These are phyloP conservation scores for Cercospora sp. DNA, from an alignment of 2,329 filamentous ascomycete species.

Conservation along the genomic window DNA sequence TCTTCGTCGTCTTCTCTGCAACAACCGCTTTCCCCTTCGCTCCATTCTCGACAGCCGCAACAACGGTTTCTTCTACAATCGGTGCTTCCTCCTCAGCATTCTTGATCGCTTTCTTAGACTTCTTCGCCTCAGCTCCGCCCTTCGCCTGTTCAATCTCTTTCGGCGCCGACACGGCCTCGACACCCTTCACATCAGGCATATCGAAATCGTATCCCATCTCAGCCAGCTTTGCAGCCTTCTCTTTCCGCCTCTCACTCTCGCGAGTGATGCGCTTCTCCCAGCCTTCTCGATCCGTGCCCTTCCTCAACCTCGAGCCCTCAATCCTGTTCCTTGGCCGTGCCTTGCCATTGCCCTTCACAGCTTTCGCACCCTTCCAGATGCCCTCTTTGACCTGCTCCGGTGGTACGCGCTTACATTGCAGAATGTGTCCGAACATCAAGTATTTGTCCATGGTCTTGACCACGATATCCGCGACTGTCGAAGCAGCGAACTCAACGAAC, in stretches of 20 bases:
- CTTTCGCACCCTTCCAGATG: conserved; percentile 72
- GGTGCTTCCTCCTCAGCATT: conserved; percentile 15
- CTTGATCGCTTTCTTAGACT: conserved; percentile 25
- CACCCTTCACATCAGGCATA: conserved; percentile 68
- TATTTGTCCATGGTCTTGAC: conserved; percentile 98
- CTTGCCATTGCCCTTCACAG: conserved; percentile 67
- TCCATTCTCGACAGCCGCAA: conserved; percentile 15
- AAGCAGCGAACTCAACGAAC: conserved; percentile 81
- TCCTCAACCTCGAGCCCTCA: conserved; percentile 71
- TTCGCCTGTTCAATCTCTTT: conserved; percentile 36
- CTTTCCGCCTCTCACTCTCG: conserved; percentile 69
- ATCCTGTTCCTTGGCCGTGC: conserved; percentile 91
- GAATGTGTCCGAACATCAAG: conserved; percentile 87
- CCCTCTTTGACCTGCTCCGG: conserved; percentile 75
- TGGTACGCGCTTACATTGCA: conserved; percentile 81
- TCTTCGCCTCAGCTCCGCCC: conserved; percentile 35
- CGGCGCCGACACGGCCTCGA: conserved; percentile 54
- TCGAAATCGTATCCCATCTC: conserved; percentile 82
- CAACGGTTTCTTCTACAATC: conserved; percentile 20
- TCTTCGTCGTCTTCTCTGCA: conserved; percentile 26
- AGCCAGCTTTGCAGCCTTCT: conserved; percentile 73
- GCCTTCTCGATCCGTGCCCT: conserved; percentile 69
- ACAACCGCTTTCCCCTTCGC: conserved; percentile 9
- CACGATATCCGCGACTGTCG: conserved; percentile 84
- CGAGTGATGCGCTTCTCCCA: conserved; percentile 75